phyloP scores from a whole-genome alignment of 345 rosid species.

The Boechera stricta region DNA sequence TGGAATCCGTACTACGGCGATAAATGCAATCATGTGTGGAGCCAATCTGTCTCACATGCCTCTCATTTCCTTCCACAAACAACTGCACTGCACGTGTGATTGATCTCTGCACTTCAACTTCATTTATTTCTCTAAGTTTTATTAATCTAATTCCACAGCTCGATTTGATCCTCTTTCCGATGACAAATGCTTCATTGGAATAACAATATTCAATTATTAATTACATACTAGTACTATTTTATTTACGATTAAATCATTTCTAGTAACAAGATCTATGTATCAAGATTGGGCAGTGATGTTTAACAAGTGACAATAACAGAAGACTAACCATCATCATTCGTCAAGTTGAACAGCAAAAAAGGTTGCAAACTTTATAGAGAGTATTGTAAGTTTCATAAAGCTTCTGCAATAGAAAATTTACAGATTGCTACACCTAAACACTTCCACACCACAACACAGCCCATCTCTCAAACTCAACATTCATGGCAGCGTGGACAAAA shows the following conservation, averaged over 20 bases:
- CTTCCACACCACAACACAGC: constrained; percentile 37
- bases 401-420: constrained; percentile 42
- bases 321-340: constrained; percentile 17
- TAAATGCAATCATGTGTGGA: constrained; percentile 49
- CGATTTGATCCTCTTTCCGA: constrained; percentile 41
- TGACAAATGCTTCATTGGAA: constrained; percentile 32
- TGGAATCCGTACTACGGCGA: constrained; percentile 36
- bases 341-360: neutral
- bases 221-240: neutral
- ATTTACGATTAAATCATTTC: neutral
- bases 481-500: constrained; percentile 33
- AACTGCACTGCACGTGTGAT: constrained; percentile 37
- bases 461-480: constrained; percentile 33
- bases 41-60: constrained; percentile 48
- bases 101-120: constrained; percentile 35
- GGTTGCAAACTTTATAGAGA: constrained; percentile 30
- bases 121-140: neutral
- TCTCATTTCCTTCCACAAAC: neutral
- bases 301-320: neutral
- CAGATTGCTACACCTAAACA: constrained; percentile 47
- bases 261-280: neutral
- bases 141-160: constrained; percentile 21
- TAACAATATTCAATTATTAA: neutral
- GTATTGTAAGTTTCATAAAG: constrained; percentile 29
- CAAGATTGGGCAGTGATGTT: neutral